Base-by-base conservation (phyloP, 73 alveolate species). In the Halteria grandinella region DNA sequence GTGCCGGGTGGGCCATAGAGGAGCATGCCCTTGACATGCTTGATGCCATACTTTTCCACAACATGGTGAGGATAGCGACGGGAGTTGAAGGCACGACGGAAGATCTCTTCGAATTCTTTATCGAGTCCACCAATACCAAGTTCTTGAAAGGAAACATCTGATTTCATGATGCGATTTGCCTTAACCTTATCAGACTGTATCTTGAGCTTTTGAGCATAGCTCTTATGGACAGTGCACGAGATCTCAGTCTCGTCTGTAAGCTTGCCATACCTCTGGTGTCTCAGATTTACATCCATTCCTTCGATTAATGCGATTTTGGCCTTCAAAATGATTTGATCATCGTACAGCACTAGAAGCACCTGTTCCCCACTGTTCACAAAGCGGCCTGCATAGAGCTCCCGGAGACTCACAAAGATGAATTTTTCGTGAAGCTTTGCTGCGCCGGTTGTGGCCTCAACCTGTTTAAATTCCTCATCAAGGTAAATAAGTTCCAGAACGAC, bases 81-180 rank as follows among this genome's bases (percentile, higher is more conserved):
- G 18, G 99, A 86, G 52, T 99, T 97, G 76, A 97, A 97, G 10
- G 99, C 99, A 52, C 99, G 92, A 80, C 99, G 86, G 88, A 98
- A 97, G 29, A 98, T 98, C 75, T 95, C 97, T 18, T 97, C 95
- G 36, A 98, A 95, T 85, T 95, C 98, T 41, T 62, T 79, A 62
- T 97, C 99, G 51, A 98, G 82, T 31, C 99, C 99, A 43, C 99
- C 99, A 36, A 98, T 97, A 36, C 99, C 99, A 73, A 98, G 85
- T 78, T 97, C 98, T 73, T 98, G 96, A 86, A 98, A 98, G 78
- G n/a, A n/a, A n/a, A n/a, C n/a, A n/a, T n/a, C n/a, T n/a, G n/a
- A n/a, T n/a, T n/a, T n/a, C n/a, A n/a, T n/a, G n/a, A n/a, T n/a
- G n/a, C n/a, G n/a, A n/a, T n/a, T n/a, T n/a, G n/a, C n/a, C n/a